Conservation (phyloP, 164 flowering plant species). For the Stephania japonica region DNA sequence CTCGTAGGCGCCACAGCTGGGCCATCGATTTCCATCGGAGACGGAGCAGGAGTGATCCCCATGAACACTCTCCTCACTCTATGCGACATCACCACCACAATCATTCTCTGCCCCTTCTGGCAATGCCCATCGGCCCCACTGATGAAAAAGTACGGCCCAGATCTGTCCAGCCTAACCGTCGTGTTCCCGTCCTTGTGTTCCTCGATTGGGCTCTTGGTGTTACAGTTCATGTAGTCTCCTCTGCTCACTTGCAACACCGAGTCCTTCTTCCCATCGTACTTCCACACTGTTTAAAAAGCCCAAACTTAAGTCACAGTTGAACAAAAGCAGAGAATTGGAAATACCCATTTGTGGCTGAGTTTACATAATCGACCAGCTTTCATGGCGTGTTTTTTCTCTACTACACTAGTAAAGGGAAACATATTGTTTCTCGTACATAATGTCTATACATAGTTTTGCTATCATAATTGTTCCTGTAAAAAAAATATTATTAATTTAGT, state of each 20-base stretch:
- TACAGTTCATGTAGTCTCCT: conserved; percentile 37
- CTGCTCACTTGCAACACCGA: conserved; percentile 42
- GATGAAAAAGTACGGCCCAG: conserved; percentile 53
- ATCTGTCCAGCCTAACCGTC: conserved; percentile 28
- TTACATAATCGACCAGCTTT: too few species aligned
- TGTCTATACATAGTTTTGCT: too few species aligned
- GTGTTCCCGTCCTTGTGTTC: conserved; percentile 43
- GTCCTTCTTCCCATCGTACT: conserved; percentile 30
- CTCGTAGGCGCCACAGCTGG: conserved; percentile 15
- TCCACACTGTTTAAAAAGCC: conserved; percentile 34
- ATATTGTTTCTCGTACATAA: too few species aligned
- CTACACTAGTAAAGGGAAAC: too few species aligned
- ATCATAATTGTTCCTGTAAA: too few species aligned
- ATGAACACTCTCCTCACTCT: conserved; percentile 2
- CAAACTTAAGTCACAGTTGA: too few species aligned
- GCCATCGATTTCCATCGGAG: conserved; percentile 11
- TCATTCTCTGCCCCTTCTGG: conserved; percentile 48
- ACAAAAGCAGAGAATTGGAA: not conserved
- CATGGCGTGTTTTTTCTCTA: too few species aligned
- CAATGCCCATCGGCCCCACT: conserved; percentile 47
- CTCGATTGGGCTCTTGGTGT: conserved; percentile 34
- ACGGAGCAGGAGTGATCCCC: conserved; percentile 13
- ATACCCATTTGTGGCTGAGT: too few species aligned
- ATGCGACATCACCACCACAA: conserved; percentile 42
- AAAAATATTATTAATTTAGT: not conserved